A percentile compares a stretch with the other conserved stretches of the same genome.
Evolutionary conservation across 306 rosid genomes (phyloP).

Genomic region (Oemleria cerasiformis): DNA sequence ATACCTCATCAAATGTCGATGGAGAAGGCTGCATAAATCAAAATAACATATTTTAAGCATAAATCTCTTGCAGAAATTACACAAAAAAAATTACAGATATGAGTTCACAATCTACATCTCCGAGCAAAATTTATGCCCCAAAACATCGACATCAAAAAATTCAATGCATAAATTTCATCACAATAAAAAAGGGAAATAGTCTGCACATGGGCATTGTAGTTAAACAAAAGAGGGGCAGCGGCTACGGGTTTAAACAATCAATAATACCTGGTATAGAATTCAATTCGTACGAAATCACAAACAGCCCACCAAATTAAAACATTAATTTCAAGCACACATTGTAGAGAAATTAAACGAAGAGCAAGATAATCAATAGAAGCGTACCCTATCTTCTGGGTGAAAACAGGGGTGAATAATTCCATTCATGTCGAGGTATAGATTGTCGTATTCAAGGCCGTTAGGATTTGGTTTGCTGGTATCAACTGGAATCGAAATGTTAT

Average conservation of each 20-base stretch:
- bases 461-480: slow-evolving; percentile 86
- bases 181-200: background rate
- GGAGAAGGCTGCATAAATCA: slow-evolving; percentile 78
- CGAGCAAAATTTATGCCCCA: background rate
- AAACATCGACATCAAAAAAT: background rate
- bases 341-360: background rate
- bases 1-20: slow-evolving; percentile 73
- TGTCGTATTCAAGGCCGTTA: slow-evolving; percentile 77
- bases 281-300: background rate
- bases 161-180: background rate
- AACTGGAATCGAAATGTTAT: slow-evolving; percentile 67
- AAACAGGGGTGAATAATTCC: slow-evolving; percentile 96
- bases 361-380: background rate
- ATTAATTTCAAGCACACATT: background rate
- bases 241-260: too few relatives aligned
- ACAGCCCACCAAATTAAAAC: background rate
- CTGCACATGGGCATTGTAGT: background rate
- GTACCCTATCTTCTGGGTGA: slow-evolving; percentile 96
- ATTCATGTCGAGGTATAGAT: slow-evolving; percentile 96
- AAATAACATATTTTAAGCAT: background rate
- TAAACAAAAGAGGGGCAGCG: background rate
- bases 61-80: background rate
- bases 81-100: background rate
- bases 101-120: background rate
- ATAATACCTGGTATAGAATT: background rate